Percentiles rank a stretch among this genome's conserved stretches.
These are phyloP conservation scores for Blastobotrys elegans DNA, from an alignment of 1,139 yeast species.

Conservation along the genomic window DNA sequence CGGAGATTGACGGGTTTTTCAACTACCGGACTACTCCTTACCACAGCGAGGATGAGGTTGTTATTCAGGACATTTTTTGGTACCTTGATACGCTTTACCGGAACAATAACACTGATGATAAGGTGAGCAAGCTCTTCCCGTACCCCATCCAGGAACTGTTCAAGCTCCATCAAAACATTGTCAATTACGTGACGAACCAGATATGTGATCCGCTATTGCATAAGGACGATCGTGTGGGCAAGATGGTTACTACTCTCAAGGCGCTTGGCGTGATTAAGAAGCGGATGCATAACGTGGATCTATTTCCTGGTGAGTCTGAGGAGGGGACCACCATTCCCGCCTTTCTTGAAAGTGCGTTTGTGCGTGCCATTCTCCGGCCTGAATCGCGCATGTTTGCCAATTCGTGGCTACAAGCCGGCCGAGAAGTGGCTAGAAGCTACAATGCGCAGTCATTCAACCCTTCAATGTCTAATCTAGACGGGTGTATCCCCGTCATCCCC, in stretches of 20 bases:
- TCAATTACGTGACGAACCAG: slow-evolving; percentile 58
- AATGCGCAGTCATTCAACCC: slow-evolving; percentile 11
- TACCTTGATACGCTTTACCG: slow-evolving; percentile 59
- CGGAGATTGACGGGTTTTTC: slow-evolving; percentile 53
- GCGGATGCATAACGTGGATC: slow-evolving; percentile 61
- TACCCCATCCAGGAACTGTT: slow-evolving; percentile 62
- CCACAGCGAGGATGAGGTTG: slow-evolving; percentile 51
- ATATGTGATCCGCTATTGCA: slow-evolving; percentile 50
- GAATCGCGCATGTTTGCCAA: slow-evolving; percentile 66
- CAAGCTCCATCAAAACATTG: slow-evolving; percentile 62
- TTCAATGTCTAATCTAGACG: slow-evolving; percentile 21
- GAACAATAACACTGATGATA: slow-evolving; percentile 34
- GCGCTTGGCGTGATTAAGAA: slow-evolving; percentile 62
- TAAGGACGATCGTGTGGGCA: slow-evolving; percentile 56
- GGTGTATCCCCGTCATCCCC: slow-evolving; percentile 39
- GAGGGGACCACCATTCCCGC: slow-evolving; percentile 67
- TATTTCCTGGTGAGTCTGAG: slow-evolving; percentile 43
- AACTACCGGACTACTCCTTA: slow-evolving; percentile 47
- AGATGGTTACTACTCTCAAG: slow-evolving; percentile 66
- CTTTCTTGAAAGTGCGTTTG: slow-evolving; percentile 75
- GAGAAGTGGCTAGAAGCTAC: slow-evolving; percentile 31
- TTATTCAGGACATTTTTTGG: slow-evolving; percentile 62
- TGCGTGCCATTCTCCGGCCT: slow-evolving; percentile 72
- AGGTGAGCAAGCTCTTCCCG: slow-evolving; percentile 57
- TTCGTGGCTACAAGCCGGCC: slow-evolving; percentile 61